Percentiles rank a stretch among this genome's conserved stretches.
Conservation (phyloP, 2,329 filamentous ascomycete genomes). For the Ceratocystis destructans region DNA sequence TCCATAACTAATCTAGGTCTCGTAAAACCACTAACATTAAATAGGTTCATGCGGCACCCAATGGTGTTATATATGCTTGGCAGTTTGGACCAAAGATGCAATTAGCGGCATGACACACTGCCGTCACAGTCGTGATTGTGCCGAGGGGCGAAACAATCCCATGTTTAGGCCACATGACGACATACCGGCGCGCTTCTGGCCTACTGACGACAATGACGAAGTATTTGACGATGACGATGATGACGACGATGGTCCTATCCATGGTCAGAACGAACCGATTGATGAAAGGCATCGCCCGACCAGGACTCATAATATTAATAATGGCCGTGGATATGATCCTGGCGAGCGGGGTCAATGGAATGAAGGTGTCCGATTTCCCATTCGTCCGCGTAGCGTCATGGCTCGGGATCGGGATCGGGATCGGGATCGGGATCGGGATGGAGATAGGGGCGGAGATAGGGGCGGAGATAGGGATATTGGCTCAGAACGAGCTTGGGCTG, state of each 20-base stretch:
- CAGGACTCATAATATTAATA: background rate
- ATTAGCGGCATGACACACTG: conserved; percentile 8
- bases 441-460: background rate
- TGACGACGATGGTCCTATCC: background rate
- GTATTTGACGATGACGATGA: background rate
- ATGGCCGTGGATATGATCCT: background rate
- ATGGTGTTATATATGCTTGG: conserved; percentile 30
- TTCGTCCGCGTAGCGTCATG: background rate
- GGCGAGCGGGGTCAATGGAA: background rate
- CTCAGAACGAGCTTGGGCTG: background rate
- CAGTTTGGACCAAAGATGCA: conserved; percentile 23
- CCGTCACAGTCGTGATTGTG: conserved; percentile 4
- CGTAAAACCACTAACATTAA: no score
- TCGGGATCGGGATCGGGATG: background rate
- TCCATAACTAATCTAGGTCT: no score
- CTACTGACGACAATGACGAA: background rate
- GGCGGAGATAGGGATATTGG: background rate
- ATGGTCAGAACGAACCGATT: background rate
- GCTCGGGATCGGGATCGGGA: background rate
- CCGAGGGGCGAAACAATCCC: conserved; percentile 6
- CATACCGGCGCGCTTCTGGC: background rate
- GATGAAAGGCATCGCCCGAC: background rate
- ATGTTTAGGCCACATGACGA: conserved; percentile 8
- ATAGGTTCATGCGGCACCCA: conserved; percentile 28
- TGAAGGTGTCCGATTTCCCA: background rate